Evolutionary conservation across 2,329 filamentous ascomycete genomes (phyloP), one percentile per base, ranked within the genome.

Genomic region (Arthrobotrys sphaeroides): DNA sequence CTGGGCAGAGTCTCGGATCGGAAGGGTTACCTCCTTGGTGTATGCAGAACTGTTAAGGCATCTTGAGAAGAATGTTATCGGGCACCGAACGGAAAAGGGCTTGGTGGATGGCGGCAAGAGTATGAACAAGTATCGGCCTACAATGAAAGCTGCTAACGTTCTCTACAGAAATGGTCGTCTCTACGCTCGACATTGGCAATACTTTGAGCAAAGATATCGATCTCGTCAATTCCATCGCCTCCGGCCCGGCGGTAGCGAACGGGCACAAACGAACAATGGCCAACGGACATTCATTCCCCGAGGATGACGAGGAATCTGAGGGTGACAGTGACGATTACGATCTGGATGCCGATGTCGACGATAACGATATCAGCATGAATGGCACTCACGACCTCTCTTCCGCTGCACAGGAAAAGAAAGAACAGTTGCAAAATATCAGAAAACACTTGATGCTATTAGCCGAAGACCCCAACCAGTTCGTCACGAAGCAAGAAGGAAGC

Each of bases 11-110:
- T 88, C 91, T 62, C 85, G 87, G 31, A 86, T 95, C 18, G 91
- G 93, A 47, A 85, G 89, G 42, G 89, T 87, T 0, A 96, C 94
- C 0, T 90, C 90, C 0, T 86, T 90, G 73, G 88, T 98, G 0
- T 98, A 97, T 81, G 88, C 88, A 38, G 87, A 89, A 12, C 85
- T 96, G 16, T 85, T 98, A 10, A 86, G 87, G 61, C 86, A 89
- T 6, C 83, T 97, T 51, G 92, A 94, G 77, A 86, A 87, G 26
- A 88, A 90, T 79, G 85, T 90, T 2, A 84, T 88, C 1, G 87
- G 88, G 59, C 57, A 66, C 33, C 31, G 49, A 24, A 66, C 65
- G 1, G 64, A 61, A 33, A 65, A 42, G 13, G 66, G 65, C 36
- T 59, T 65, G 57, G 59, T 64, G 38, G 64, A 66, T 5, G 42